Evolutionary conservation across 441 rosid species (phyloP).

Genomic region (Gossypium gossypioides): DNA sequence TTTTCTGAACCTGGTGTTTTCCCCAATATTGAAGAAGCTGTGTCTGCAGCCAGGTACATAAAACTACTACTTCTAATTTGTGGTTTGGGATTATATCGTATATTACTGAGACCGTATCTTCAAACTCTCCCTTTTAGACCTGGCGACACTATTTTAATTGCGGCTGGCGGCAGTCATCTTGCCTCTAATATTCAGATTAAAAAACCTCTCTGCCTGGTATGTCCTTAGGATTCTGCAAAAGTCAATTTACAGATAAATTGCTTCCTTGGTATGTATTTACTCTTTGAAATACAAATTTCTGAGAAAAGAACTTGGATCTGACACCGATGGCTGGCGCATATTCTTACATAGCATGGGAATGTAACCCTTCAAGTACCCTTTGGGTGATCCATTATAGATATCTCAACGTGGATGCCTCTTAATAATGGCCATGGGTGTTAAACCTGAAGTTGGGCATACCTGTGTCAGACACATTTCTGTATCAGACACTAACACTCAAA

Average conservation of each 20-base stretch:
- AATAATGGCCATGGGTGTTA: not conserved
- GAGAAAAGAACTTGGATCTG: not conserved
- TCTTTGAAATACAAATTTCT: not conserved
- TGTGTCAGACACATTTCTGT: not conserved
- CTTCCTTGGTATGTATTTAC: not conserved
- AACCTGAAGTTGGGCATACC: not conserved
- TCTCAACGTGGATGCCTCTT: not conserved
- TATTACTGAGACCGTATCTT: conserved; percentile 15
- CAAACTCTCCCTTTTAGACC: conserved; percentile 45
- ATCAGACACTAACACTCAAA: not conserved
- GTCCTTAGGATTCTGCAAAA: conserved; percentile 16
- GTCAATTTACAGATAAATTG: not conserved
- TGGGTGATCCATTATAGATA: not conserved
- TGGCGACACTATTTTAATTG: conserved; percentile 85
- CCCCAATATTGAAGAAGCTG: conserved; percentile 64
- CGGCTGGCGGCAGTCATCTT: conserved; percentile 69
- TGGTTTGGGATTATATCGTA: not conserved
- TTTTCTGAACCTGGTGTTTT: conserved; percentile 58
- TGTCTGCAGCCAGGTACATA: conserved; percentile 84
- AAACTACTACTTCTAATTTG: not conserved
- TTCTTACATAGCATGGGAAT: not conserved
- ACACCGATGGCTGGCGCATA: not conserved
- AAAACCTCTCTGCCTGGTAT: conserved; percentile 92
- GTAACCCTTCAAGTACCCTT: not conserved
- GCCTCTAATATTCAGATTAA: conserved; percentile 77